These are phyloP conservation scores for Phytomonas sp. DNA, from an alignment of 208 protist genomes.

Conservation along the genomic window DNA sequence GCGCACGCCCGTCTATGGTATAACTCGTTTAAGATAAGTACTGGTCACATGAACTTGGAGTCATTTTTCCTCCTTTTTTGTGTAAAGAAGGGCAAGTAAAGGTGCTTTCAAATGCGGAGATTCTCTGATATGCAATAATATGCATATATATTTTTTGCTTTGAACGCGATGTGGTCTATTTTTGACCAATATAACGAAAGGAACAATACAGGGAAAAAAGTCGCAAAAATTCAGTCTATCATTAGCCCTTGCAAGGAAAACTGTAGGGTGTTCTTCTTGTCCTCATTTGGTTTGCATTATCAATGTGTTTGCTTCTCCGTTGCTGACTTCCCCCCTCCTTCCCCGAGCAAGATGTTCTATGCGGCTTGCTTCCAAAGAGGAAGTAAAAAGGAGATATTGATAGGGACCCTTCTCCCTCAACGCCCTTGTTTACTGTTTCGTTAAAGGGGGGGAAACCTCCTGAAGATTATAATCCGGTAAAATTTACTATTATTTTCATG, in stretches of 20 bases:
- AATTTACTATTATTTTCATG: not conserved
- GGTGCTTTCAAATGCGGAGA: not conserved
- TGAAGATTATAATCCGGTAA: not conserved
- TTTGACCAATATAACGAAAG: not conserved
- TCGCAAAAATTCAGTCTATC: not conserved
- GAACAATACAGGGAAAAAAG: not conserved
- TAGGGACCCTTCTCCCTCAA: not conserved
- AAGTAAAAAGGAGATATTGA: not conserved
- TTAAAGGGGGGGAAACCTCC: not conserved
- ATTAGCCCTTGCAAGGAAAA: not conserved
- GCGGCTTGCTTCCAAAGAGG: not conserved
- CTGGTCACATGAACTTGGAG: not conserved
- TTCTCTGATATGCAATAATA: not conserved
- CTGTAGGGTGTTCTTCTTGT: not conserved
- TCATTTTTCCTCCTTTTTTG: not conserved
- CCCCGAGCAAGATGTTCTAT: not conserved
- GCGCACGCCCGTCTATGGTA: not conserved
- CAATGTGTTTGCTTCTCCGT: conserved; percentile 4
- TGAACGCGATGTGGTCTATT: not conserved
- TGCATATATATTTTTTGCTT: not conserved
- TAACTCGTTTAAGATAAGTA: not conserved
- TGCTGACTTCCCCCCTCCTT: not conserved
- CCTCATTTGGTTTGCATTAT: conserved; percentile 8
- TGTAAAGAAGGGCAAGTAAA: not conserved
- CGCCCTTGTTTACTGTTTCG: not conserved